Evolutionary conservation across 2,329 filamentous ascomycete species (phyloP).

Genomic region (Zasmidium citrigriseum): DNA sequence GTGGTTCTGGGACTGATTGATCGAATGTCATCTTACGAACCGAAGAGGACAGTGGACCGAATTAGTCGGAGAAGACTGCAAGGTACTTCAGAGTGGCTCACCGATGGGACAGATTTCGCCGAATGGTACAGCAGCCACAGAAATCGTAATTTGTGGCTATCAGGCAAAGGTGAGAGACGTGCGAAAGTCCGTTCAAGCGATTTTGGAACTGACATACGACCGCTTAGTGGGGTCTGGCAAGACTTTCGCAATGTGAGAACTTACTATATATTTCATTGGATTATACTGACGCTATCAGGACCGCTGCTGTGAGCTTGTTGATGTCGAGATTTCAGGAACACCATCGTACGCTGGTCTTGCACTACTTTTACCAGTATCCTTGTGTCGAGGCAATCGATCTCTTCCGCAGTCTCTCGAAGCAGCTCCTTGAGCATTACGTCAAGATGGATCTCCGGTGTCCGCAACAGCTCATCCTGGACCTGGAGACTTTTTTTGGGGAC

Average conservation of each 20-base stretch:
- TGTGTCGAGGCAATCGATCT: not conserved
- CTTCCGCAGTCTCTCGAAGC: not conserved
- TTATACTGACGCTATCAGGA: not conserved
- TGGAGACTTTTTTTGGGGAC: not conserved
- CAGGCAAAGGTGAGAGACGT: not conserved
- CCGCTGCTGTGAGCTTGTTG: not conserved
- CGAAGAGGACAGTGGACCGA: not conserved
- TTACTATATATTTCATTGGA: not conserved
- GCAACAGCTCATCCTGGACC: not conserved
- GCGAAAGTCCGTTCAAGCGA: not conserved
- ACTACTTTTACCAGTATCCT: not conserved
- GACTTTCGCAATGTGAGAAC: not conserved
- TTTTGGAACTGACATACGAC: not conserved
- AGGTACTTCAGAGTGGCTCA: not conserved
- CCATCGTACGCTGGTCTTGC: not conserved
- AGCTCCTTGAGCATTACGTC: not conserved
- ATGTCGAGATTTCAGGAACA: not conserved
- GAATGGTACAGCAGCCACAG: not conserved
- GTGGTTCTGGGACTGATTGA: not conserved
- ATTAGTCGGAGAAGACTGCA: not conserved
- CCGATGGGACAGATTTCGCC: not conserved
- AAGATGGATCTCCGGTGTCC: not conserved
- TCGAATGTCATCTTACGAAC: not conserved
- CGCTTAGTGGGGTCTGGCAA: not conserved
- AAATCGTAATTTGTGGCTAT: not conserved